Base-by-base conservation (phyloP, 2,329 filamentous ascomycete species). In the Fusarium albosuccineum region DNA sequence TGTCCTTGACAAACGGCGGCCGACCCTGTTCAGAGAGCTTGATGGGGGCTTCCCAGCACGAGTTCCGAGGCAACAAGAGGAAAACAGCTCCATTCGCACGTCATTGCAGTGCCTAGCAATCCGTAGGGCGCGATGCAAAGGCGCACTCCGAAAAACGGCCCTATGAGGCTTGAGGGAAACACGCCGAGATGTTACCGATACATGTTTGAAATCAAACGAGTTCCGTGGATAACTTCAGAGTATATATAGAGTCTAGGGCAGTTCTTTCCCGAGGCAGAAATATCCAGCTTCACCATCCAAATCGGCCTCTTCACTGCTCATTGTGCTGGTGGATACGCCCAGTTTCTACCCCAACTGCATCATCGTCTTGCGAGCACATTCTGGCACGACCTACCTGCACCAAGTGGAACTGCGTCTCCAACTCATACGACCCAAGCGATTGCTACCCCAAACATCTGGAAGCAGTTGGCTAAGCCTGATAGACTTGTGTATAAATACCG, bases 91-190 rank as follows among this genome's bases (percentile, higher is more conserved):
- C 37, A 13, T 45, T 54, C 29, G 49, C 63, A 64, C 63, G 53
- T 54, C 58, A 67, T 64, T 34, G 26, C 37, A 22, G 42, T 34
- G 58, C 53, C 46, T 64, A 44, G 45, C 30, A 53, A 53, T 53
- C 50, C 50, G 44, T 22, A 22, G 22, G 17, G 50, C n/a, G 10
- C 27, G 33, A n/a, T 39, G 29, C 13, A 44, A 8, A 27, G 22
- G 22, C 17, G 29, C 9, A 9, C 14, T 29, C 16, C 29, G 33
- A 17, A 48, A 33, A 16, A 14, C 16, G 17, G 42, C 42, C 42
- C 30, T 46, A n/a, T 33, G 42, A 46, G 27, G 9, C 13, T 33
- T 46, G 29, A 34, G 9, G 16, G 9, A 5, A 30, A 40, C 26
- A 17, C 49, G 16, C 34, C 34, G 49, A 52, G 36, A 52, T 52